Conservation (phyloP, 2,329 filamentous ascomycete species). For the Blastomyces silverae region DNA sequence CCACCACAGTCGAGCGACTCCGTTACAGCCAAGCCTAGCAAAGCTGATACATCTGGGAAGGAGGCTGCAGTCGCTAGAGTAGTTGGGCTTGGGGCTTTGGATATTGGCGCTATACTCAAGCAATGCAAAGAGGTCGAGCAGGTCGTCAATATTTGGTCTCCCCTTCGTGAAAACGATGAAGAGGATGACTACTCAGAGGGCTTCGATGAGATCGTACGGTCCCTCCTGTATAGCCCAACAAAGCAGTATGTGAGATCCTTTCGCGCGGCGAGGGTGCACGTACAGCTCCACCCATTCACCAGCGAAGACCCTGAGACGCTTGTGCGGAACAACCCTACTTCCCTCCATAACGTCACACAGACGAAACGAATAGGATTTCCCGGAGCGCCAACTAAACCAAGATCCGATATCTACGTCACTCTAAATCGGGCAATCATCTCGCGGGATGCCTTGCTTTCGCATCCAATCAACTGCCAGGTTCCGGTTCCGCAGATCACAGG, state of each 20-base stretch:
- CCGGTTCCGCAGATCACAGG: slow-evolving; percentile 59
- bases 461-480: slow-evolving; percentile 73
- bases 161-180: slow-evolving; percentile 51
- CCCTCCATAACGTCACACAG: slow-evolving; percentile 71
- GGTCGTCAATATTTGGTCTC: slow-evolving; percentile 69
- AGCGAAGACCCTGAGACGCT: slow-evolving; percentile 70
- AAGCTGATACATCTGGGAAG: slow-evolving; percentile 29
- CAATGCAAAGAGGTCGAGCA: slow-evolving; percentile 67
- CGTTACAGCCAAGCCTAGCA: slow-evolving; percentile 28
- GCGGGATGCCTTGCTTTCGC: slow-evolving; percentile 56
- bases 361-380: slow-evolving; percentile 91
- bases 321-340: slow-evolving; percentile 78
- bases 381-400: slow-evolving; percentile 75
- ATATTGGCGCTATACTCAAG: slow-evolving; percentile 67
- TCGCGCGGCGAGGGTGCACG: slow-evolving; percentile 67
- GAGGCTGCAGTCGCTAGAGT: slow-evolving; percentile 53
- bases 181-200: slow-evolving; percentile 55
- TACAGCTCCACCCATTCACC: slow-evolving; percentile 72
- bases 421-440: slow-evolving; percentile 71
- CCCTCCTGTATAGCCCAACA: slow-evolving; percentile 65
- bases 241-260: slow-evolving; percentile 67
- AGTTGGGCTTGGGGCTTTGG: slow-evolving; percentile 69
- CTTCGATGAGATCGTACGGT: slow-evolving; percentile 66
- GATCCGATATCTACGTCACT: slow-evolving; percentile 94
- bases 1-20: slow-evolving; percentile 30